Percentiles rank a stretch among this genome's conserved stretches.
phyloP scores from a whole-genome alignment of 2,329 filamentous ascomycete species.

The Claviceps africana region DNA sequence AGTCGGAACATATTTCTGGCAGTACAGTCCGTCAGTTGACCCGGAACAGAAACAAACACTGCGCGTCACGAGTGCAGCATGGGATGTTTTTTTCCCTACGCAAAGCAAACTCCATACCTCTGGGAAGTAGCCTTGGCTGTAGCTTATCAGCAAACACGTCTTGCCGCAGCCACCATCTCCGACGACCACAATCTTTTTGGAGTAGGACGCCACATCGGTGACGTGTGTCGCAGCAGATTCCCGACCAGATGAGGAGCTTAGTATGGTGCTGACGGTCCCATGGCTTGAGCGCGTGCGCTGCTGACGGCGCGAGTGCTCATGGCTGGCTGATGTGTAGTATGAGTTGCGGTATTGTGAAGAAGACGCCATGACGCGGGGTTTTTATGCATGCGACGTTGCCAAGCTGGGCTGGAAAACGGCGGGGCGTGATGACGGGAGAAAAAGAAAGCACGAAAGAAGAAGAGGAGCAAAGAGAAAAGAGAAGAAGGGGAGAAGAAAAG shows the following conservation, averaged over 20 bases:
- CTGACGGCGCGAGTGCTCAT: slow-evolving; percentile 27
- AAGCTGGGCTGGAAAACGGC: not conserved
- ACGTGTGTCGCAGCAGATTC: slow-evolving; percentile 72
- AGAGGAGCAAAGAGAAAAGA: not conserved
- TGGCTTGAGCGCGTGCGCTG: slow-evolving; percentile 61
- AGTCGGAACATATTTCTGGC: slow-evolving; percentile 96
- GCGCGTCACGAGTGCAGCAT: too few species aligned
- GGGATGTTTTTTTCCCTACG: too few species aligned
- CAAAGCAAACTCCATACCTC: slow-evolving; percentile 52
- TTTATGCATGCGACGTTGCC: not conserved
- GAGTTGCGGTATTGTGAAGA: slow-evolving; percentile 40
- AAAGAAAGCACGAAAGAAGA: not conserved
- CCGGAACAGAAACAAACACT: not conserved
- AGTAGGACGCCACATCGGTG: slow-evolving; percentile 84
- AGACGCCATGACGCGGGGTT: slow-evolving; percentile 27
- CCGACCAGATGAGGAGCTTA: slow-evolving; percentile 59
- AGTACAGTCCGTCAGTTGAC: not conserved
- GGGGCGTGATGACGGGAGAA: not conserved
- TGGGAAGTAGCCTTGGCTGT: slow-evolving; percentile 96
- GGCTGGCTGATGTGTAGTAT: slow-evolving; percentile 29
- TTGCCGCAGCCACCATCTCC: slow-evolving; percentile 97
- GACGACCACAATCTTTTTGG: slow-evolving; percentile 98
- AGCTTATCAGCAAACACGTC: slow-evolving; percentile 96
- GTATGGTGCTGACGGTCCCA: slow-evolving; percentile 76
- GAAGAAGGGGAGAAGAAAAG: not conserved